Evolutionary conservation across 1,284 basidiomycete genomes (phyloP).

Genomic region (Singerocomus rubriflavus): DNA sequence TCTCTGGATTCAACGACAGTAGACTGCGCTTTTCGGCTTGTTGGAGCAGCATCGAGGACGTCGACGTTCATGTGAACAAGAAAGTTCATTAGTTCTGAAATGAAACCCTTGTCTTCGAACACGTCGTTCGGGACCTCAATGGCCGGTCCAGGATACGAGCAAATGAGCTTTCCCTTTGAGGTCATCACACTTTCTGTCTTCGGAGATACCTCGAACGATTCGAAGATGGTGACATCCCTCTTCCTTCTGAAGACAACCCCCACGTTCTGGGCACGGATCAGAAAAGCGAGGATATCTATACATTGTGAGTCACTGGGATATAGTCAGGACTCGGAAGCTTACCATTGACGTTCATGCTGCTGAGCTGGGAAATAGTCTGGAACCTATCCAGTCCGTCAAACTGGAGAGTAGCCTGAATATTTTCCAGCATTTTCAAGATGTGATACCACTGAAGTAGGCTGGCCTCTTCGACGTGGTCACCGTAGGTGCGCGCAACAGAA

Average conservation of each 20-base stretch:
- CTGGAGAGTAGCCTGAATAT: conserved; percentile 9
- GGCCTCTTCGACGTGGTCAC: background rate
- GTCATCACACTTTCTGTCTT: conserved; percentile 24
- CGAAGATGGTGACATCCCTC: conserved; percentile 25
- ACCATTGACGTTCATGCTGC: conserved; percentile 20
- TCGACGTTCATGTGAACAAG: conserved; percentile 10
- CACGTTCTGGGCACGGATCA: conserved; percentile 38
- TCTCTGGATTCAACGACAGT: conserved; percentile 29
- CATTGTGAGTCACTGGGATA: background rate
- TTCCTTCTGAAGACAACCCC: conserved; percentile 34
- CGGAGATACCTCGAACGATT: conserved; percentile 36
- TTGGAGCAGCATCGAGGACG: conserved; percentile 10
- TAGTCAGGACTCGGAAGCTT: background rate
- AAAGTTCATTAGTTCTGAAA: no score
- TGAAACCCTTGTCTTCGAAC: conserved; percentile 20
- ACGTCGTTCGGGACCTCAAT: conserved; percentile 23
- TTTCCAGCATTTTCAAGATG: conserved; percentile 21
- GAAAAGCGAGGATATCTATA: conserved; percentile 25
- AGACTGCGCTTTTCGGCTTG: conserved; percentile 15
- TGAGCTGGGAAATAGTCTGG: conserved; percentile 11
- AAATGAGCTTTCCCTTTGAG: conserved; percentile 18
- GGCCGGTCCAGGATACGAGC: conserved; percentile 36
- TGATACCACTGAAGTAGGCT: conserved; percentile 9
- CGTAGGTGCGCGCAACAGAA: conserved; percentile 1
- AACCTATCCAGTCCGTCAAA: conserved; percentile 7